Percentiles rank a stretch among this genome's conserved stretches.
Evolutionary conservation across 805 yeast genomes (phyloP).

Genomic region (Trichomonascus vanleenenianus): DNA sequence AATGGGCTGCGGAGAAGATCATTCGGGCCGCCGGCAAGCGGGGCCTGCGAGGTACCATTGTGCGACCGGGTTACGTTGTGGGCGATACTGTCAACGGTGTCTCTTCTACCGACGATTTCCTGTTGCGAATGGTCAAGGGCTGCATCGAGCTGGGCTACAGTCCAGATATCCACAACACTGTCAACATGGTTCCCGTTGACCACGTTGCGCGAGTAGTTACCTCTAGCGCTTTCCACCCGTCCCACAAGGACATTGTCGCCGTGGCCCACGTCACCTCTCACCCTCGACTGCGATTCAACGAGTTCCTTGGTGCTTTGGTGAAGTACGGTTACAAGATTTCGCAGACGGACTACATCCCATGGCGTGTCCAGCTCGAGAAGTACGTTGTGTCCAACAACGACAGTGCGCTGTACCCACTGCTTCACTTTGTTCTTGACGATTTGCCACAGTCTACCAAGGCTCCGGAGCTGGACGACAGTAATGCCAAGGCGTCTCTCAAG

Average conservation of each 20-base stretch:
- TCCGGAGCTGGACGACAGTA: slow-evolving; percentile 86
- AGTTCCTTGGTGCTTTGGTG: slow-evolving; percentile 58
- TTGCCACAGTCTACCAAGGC: slow-evolving; percentile 88
- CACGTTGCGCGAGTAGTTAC: slow-evolving; percentile 91
- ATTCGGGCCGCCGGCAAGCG: slow-evolving; percentile 80
- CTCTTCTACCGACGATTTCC: slow-evolving; percentile 93
- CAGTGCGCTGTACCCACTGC: slow-evolving; percentile 83
- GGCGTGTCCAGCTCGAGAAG: slow-evolving; percentile 72
- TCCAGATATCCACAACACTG: slow-evolving; percentile 81
- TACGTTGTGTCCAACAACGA: slow-evolving; percentile 72
- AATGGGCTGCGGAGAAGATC: slow-evolving; percentile 94
- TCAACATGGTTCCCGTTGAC: slow-evolving; percentile 96
- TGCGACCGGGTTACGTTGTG: slow-evolving; percentile 94
- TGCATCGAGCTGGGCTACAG: slow-evolving; percentile 77
- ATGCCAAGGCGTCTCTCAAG: slow-evolving; percentile 64
- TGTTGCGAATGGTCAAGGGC: slow-evolving; percentile 90
- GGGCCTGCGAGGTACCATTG: slow-evolving; percentile 82
- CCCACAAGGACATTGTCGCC: slow-evolving; percentile 41
- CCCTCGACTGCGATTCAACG: slow-evolving; percentile 78
- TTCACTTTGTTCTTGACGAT: slow-evolving; percentile 90
- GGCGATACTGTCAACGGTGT: slow-evolving; percentile 82
- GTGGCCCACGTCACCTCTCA: slow-evolving; percentile 98
- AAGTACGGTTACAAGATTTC: slow-evolving; percentile 66
- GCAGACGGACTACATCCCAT: slow-evolving; percentile 58
- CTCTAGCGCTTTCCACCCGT: slow-evolving; percentile 76